Conservation (phyloP, 129 eudicot species). For the Arctium lappa region DNA sequence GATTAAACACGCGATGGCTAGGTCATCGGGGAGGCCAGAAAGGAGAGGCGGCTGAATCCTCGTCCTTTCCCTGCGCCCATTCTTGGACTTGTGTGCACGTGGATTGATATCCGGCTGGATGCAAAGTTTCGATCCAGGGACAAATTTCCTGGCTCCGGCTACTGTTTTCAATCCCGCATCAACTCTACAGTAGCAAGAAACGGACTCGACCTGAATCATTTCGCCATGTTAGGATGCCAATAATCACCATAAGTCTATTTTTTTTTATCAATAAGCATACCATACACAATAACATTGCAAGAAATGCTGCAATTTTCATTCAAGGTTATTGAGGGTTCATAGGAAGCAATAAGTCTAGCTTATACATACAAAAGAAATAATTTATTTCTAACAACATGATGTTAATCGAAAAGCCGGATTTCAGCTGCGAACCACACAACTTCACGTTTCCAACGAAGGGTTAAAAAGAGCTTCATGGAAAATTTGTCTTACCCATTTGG, state of each 20-base stretch:
- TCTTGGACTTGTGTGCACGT: constrained; percentile 84
- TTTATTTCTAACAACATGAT: background rate
- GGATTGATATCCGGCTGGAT: constrained; percentile 96
- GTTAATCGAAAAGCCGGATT: background rate
- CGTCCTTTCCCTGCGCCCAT: constrained; percentile 72
- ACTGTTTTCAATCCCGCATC: constrained; percentile 94
- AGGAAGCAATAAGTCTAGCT: background rate
- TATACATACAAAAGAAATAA: background rate
- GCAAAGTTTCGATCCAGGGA: constrained; percentile 96
- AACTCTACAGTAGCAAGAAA: constrained; percentile 97
- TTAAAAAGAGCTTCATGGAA: background rate
- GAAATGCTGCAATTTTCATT: background rate
- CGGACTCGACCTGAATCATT: constrained; percentile 85
- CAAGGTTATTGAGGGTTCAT: background rate
- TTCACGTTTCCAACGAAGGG: background rate
- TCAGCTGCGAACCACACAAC: background rate
- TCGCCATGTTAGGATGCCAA: constrained; percentile 18
- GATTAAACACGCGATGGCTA: constrained; percentile 87
- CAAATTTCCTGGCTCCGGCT: constrained; percentile 93
- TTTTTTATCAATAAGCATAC: background rate
- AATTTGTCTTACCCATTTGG: background rate
- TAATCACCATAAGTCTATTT: background rate
- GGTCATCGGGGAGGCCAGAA: constrained; percentile 95
- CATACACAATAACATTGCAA: background rate
- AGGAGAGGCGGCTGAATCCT: constrained; percentile 87